These are phyloP conservation scores for Trichoderma cornu-damae DNA, from an alignment of 2,329 filamentous ascomycete genomes.

Conservation along the genomic window DNA sequence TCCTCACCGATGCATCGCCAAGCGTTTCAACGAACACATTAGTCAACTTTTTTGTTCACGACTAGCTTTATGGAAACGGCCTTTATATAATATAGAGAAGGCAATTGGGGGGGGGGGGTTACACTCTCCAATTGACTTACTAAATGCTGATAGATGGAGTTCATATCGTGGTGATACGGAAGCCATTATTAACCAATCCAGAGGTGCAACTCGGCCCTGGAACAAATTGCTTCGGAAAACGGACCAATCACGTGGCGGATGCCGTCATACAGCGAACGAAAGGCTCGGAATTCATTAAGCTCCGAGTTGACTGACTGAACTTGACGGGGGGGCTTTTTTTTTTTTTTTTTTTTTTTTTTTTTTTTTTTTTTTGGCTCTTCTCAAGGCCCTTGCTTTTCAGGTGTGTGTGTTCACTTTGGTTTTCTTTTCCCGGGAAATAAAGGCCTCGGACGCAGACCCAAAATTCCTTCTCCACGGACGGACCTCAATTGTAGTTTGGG, in stretches of 20 bases:
- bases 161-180: background rate
- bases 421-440: background rate
- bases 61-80: too few relatives aligned
- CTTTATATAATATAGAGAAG: background rate
- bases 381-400: background rate
- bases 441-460: background rate
- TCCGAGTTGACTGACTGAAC: background rate
- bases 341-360: too few relatives aligned
- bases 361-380: background rate
- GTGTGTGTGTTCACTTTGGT: background rate
- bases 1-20: too few relatives aligned
- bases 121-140: background rate
- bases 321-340: too few relatives aligned
- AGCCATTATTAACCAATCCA: too few relatives aligned
- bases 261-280: conserved; percentile 13
- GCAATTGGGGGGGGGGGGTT: too few relatives aligned
- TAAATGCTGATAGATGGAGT: background rate
- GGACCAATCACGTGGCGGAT: conserved; percentile 18
- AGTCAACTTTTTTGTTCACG: too few relatives aligned
- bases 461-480: background rate
- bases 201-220: too few relatives aligned
- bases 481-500: conserved; percentile 7
- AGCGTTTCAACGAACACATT: too few relatives aligned
- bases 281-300: conserved; percentile 5
- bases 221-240: too few relatives aligned